Percentiles rank a stretch among this genome's conserved stretches.
These are phyloP conservation scores for Nakaseomyces nivariensis DNA, from an alignment of 1,139 yeast species.

Conservation along the genomic window DNA sequence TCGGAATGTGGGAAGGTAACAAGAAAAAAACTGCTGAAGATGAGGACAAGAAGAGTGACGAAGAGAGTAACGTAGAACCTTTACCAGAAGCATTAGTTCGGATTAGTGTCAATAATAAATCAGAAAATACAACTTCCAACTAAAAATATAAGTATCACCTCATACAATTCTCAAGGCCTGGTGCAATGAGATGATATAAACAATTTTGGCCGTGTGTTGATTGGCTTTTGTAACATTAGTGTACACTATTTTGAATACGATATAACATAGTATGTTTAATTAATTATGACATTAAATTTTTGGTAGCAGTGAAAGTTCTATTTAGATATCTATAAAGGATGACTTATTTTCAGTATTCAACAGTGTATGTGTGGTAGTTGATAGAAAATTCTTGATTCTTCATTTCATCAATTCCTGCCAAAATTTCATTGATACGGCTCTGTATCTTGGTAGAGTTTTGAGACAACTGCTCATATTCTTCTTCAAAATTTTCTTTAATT, in stretches of 20 bases:
- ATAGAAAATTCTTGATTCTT: background rate
- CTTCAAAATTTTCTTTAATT: constrained; percentile 23
- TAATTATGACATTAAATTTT: too few species aligned
- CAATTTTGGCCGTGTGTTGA: too few species aligned
- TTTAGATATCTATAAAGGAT: background rate
- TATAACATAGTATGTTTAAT: background rate
- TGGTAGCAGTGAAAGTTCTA: too few species aligned
- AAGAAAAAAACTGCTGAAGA: background rate
- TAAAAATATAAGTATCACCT: background rate
- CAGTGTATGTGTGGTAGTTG: constrained; percentile 7
- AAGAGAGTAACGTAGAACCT: constrained; percentile 32
- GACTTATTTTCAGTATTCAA: constrained; percentile 13
- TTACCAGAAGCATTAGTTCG: constrained; percentile 63
- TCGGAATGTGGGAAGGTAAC: constrained; percentile 19
- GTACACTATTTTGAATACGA: background rate
- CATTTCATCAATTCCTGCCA: background rate
- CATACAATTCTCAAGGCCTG: background rate
- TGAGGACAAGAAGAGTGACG: constrained; percentile 3
- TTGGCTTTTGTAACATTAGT: background rate
- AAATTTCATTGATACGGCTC: background rate
- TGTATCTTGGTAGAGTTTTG: constrained; percentile 9
- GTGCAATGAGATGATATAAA: too few species aligned
- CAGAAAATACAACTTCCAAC: background rate
- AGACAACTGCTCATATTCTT: constrained; percentile 22
- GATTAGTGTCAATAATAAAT: constrained; percentile 35